Percentiles rank a stretch among this genome's conserved stretches.
These are phyloP conservation scores for Pholiota microspora DNA, from an alignment of 768 basidiomycete species.

Conservation along the genomic window DNA sequence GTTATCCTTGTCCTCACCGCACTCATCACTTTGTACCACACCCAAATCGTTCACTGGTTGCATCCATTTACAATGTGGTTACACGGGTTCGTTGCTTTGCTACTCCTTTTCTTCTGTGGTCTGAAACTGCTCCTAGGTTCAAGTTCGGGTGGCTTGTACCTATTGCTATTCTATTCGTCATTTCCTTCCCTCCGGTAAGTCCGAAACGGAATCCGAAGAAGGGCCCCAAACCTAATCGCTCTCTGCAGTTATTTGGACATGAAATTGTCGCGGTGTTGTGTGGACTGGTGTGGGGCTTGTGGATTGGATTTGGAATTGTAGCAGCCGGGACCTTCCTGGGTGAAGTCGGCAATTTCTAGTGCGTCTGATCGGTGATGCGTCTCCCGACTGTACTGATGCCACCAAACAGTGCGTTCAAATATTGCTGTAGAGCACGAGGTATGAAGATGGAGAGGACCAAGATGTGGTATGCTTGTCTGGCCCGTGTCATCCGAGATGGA, in stretches of 20 bases:
- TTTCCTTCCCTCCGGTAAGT: conserved; percentile 68
- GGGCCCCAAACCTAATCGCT: no score
- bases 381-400: conserved; percentile 2
- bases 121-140: conserved; percentile 32
- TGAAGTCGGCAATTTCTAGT: conserved; percentile 89
- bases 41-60: conserved; percentile 70
- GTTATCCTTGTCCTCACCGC: conserved; percentile 47
- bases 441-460: conserved; percentile 66
- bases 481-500: conserved; percentile 76
- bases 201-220: no score
- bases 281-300: conserved; percentile 88
- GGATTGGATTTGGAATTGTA: conserved; percentile 85
- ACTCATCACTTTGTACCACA: conserved; percentile 62
- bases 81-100: conserved; percentile 49
- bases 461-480: conserved; percentile 59
- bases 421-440: conserved; percentile 70
- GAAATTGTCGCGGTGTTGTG: conserved; percentile 89
- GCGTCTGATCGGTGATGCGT: conserved; percentile 25
- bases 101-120: conserved; percentile 4
- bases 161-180: conserved; percentile 76
- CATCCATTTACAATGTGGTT: conserved; percentile 66
- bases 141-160: conserved; percentile 73
- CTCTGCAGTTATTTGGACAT: conserved; percentile 76
- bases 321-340: conserved; percentile 81
- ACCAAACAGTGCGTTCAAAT: conserved; percentile 70